phyloP scores from a whole-genome alignment of 2,329 filamentous ascomycete genomes.

The Alternaria triticimaculans region DNA sequence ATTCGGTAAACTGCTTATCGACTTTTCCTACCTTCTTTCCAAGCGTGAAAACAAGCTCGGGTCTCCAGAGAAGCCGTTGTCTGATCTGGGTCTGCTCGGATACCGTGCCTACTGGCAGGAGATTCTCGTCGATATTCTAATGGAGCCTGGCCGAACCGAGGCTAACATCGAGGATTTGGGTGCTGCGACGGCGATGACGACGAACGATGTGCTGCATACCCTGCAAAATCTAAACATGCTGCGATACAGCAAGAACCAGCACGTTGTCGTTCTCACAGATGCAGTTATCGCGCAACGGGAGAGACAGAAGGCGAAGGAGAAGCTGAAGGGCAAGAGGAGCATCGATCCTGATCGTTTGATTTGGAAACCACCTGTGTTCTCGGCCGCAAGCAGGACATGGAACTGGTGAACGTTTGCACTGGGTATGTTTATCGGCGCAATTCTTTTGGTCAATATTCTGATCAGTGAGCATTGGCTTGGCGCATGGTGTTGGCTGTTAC shows the following conservation, averaged over 20 bases:
- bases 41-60: slow-evolving; percentile 95
- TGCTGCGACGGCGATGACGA: slow-evolving; percentile 86
- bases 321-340: slow-evolving; percentile 74
- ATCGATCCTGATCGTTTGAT: slow-evolving; percentile 82
- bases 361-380: slow-evolving; percentile 97
- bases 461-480: background rate
- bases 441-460: background rate
- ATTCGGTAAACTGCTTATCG: slow-evolving; percentile 90
- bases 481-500: background rate
- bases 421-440: background rate
- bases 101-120: slow-evolving; percentile 99
- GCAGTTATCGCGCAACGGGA: slow-evolving; percentile 74
- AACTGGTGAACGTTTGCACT: slow-evolving; percentile 70
- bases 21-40: slow-evolving; percentile 96
- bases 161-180: slow-evolving; percentile 89
- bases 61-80: slow-evolving; percentile 94
- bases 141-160: slow-evolving; percentile 67
- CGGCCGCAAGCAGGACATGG: slow-evolving; percentile 88
- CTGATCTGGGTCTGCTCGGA: slow-evolving; percentile 88
- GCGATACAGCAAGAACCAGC: slow-evolving; percentile 93
- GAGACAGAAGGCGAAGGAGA: slow-evolving; percentile 79
- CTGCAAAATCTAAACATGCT: slow-evolving; percentile 94
- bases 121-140: slow-evolving; percentile 85
- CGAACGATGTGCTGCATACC: slow-evolving; percentile 93
- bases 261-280: slow-evolving; percentile 92